Conservation (phyloP, 1,284 basidiomycete species). For the Sparassis latifolia region DNA sequence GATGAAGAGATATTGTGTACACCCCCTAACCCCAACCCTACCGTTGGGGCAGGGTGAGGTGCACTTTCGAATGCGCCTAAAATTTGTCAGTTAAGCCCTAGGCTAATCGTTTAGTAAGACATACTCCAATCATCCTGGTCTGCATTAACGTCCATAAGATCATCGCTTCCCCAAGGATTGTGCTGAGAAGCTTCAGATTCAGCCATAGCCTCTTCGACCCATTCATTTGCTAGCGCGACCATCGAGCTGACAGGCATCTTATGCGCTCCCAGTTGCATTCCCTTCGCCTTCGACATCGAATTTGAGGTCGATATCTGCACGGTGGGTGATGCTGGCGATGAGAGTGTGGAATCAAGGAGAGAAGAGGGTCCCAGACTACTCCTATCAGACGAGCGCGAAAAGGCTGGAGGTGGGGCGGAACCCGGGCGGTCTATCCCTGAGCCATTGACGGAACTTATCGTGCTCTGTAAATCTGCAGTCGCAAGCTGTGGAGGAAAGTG, state of each 20-base stretch:
- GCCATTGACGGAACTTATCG: conserved; percentile 35
- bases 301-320: conserved; percentile 3
- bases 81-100: not conserved
- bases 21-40: no score
- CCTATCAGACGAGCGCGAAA: not conserved
- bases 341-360: conserved; percentile 10
- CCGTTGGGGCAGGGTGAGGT: conserved; percentile 18
- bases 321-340: conserved; percentile 15
- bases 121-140: conserved; percentile 91
- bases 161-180: conserved; percentile 67
- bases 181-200: conserved; percentile 30
- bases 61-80: conserved; percentile 82
- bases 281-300: conserved; percentile 34
- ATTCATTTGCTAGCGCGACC: conserved; percentile 38
- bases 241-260: conserved; percentile 30
- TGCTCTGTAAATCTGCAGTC: conserved; percentile 65
- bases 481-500: conserved; percentile 42
- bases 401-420: conserved; percentile 17
- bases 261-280: conserved; percentile 64
- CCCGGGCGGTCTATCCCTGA: conserved; percentile 22
- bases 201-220: conserved; percentile 50
- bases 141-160: conserved; percentile 87
- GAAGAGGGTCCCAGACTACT: conserved; percentile 6
- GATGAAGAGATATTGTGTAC: no score
- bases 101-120: conserved; percentile 16